Base-by-base conservation (phyloP, 2,329 filamentous ascomycete genomes). In the Sphaerostilbella broomeana region DNA sequence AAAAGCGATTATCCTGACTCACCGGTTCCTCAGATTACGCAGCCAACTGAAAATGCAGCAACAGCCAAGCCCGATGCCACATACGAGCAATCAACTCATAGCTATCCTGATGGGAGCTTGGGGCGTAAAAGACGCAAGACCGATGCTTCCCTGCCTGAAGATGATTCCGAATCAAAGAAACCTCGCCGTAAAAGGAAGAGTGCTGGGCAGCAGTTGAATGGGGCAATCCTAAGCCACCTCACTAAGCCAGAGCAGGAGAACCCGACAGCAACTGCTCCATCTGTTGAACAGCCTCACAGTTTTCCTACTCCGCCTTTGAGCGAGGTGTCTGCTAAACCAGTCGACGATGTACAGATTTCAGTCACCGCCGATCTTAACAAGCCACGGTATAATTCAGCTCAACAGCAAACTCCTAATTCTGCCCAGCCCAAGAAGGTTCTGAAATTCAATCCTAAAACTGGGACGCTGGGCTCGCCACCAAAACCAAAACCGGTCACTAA, bases 401-500 rank as follows among this genome's bases (percentile, higher is more conserved):
- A 48, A 21, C 43, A 39, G 19, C 30, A 47, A 21, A 21, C 42
- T 12, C 42, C 51, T 15, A 31, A 38, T 6, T 42, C 47, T 15
- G 3, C 40, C 9, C 67, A 64, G 36, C 61, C 68, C 1, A 67
- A 63, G 29, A 79, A 73, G 46, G 48, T 81, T 1, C 56, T 81
- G 15, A 70, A 64, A 44, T 67, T 79, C 49, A 79, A 81, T 45
- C 65, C 67, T 1, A 74, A 69, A 44, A 81, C 77, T 2, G 77
- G 77, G 5, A 81, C 77, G 2, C 70, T 81, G 35, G 75, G 77
- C 4, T 76, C 77, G 4, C 75, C 79, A 0, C 77, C 77, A 1
- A 73, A 69, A 33, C 63, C 67, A 4, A 83, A 78, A 48, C 51
- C 54, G 2, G 54, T 47, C 17, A 43, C 16, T 5, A 45, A 38